phyloP scores from a whole-genome alignment of 805 yeast genomes.

The Starmera quercuum region DNA sequence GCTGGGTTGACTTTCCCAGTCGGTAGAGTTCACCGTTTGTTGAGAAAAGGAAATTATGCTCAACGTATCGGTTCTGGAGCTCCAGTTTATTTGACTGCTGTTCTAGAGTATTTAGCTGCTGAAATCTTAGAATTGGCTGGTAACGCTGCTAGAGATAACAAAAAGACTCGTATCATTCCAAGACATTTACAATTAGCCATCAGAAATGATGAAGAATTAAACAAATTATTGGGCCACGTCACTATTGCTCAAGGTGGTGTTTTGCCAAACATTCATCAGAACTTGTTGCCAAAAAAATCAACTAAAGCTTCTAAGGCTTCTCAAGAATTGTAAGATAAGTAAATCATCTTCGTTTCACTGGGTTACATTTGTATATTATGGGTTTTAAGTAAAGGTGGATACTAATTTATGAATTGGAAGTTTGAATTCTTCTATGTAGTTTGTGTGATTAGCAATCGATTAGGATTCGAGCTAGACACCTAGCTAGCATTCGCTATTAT shows the following conservation, averaged over 20 bases:
- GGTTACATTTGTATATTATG: conserved; percentile 1
- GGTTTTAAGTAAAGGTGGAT: conserved; percentile 3
- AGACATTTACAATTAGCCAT: conserved; percentile 98
- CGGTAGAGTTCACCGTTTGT: conserved; percentile 96
- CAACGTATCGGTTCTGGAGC: conserved; percentile 99
- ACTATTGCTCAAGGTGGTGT: conserved; percentile 99
- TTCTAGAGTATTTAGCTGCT: conserved; percentile 93
- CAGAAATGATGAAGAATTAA: conserved; percentile 98
- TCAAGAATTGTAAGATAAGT: conserved; percentile 56
- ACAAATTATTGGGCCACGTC: conserved; percentile 87
- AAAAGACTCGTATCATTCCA: conserved; percentile 98
- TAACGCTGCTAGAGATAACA: conserved; percentile 98
- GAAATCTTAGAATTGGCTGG: conserved; percentile 98
- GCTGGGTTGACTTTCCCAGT: conserved; percentile 99
- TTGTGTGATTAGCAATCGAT: too few species aligned
- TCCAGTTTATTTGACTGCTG: conserved; percentile 96
- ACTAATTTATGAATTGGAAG: conserved; percentile 1
- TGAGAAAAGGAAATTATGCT: conserved; percentile 96
- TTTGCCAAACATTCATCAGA: conserved; percentile 92
- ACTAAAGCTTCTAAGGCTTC: conserved; percentile 55
- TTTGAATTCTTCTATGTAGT: too few species aligned
- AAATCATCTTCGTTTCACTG: too few species aligned
- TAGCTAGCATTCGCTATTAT: conserved; percentile 28
- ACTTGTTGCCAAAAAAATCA: conserved; percentile 79
- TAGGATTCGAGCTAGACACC: too few species aligned